These are phyloP conservation scores for Cercospora zeina DNA, from an alignment of 2,329 filamentous ascomycete genomes.

Conservation along the genomic window DNA sequence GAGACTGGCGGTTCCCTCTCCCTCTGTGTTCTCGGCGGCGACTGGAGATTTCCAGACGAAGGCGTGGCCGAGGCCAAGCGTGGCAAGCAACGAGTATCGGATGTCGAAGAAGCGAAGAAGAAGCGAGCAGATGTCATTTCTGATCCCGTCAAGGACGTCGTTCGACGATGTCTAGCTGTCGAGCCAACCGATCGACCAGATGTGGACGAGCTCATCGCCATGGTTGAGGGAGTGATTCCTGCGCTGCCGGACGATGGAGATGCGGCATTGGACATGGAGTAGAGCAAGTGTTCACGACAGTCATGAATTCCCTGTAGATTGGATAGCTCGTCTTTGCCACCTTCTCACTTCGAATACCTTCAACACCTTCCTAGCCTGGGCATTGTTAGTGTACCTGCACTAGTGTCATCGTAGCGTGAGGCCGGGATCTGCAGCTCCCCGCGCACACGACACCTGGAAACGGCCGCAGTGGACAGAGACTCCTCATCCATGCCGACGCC, in stretches of 20 bases:
- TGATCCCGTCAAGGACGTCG: slow-evolving; percentile 80
- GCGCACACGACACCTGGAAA: not conserved
- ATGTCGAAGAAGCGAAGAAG: slow-evolving; percentile 31
- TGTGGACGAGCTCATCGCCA: slow-evolving; percentile 75
- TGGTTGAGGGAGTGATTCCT: slow-evolving; percentile 73
- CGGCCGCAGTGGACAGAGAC: not conserved
- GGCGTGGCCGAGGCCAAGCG: slow-evolving; percentile 59
- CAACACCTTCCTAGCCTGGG: slow-evolving; percentile 12
- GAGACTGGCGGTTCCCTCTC: slow-evolving; percentile 93
- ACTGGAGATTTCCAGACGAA: slow-evolving; percentile 96
- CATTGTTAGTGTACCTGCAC: slow-evolving; percentile 6
- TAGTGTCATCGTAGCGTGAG: slow-evolving; percentile 12
- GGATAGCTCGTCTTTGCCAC: not conserved
- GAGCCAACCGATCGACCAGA: slow-evolving; percentile 87
- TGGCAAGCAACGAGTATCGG: slow-evolving; percentile 55
- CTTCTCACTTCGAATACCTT: not conserved
- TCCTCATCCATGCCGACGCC: slow-evolving; percentile 4
- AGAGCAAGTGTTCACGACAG: slow-evolving; percentile 15
- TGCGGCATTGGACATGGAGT: slow-evolving; percentile 36
- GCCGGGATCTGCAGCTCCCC: slow-evolving; percentile 4
- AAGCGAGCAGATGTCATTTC: slow-evolving; percentile 63
- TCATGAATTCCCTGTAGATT: slow-evolving; percentile 6
- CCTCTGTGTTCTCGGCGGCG: slow-evolving; percentile 87
- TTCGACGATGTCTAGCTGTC: slow-evolving; percentile 79
- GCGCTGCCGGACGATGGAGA: slow-evolving; percentile 59